Evolutionary conservation across 352 stramenopile genomes (phyloP).

Genomic region (Blastocystis sp.): DNA sequence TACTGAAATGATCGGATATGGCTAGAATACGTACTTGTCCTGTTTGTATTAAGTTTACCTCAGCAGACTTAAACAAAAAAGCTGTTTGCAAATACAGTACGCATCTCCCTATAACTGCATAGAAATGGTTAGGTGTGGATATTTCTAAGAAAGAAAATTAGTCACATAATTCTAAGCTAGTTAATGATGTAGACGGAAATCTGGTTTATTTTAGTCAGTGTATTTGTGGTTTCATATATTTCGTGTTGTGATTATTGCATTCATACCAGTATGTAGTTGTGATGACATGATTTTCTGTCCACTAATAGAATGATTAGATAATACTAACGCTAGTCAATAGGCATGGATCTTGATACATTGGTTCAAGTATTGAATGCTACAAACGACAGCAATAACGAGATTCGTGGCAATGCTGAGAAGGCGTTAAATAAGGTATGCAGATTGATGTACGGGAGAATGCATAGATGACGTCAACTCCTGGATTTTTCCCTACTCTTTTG

Average conservation of each 20-base stretch:
- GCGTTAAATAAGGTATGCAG: neutral
- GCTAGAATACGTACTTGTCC: too few species aligned
- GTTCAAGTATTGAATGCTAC: constrained; percentile 28
- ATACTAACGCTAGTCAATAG: neutral
- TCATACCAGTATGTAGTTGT: too few species aligned
- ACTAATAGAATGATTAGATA: neutral
- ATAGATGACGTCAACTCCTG: constrained; percentile 22
- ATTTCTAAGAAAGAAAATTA: too few species aligned
- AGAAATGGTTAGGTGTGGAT: too few species aligned
- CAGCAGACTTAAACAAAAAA: too few species aligned
- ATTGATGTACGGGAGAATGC: neutral
- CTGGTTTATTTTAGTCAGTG: neutral
- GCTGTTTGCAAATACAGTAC: too few species aligned
- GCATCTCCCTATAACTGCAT: too few species aligned
- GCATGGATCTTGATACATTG: constrained; percentile 38
- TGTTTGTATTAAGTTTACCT: too few species aligned
- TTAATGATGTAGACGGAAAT: neutral
- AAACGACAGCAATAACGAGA: constrained; percentile 17
- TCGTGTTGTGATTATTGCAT: too few species aligned
- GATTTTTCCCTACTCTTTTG: constrained; percentile 39
- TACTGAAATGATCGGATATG: too few species aligned
- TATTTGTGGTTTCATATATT: neutral
- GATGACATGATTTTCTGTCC: too few species aligned
- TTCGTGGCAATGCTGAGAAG: constrained; percentile 9
- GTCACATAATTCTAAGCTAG: too few species aligned